Percentiles rank a stretch among this genome's conserved stretches.
These are phyloP conservation scores for Scedosporium boydii DNA, from an alignment of 2,329 filamentous ascomycete genomes.

Conservation along the genomic window DNA sequence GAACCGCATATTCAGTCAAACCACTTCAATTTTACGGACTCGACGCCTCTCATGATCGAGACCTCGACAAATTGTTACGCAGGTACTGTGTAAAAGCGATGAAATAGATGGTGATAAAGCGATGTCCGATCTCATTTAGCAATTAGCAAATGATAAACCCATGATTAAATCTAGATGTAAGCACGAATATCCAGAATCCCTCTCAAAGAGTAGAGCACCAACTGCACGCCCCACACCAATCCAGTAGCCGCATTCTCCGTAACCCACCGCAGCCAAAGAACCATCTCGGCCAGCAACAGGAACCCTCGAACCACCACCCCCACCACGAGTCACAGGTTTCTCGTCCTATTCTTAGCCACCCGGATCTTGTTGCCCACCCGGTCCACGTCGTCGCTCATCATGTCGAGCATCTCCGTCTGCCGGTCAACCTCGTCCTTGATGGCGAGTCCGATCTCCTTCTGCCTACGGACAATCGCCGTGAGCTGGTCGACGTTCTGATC, in stretches of 20 bases:
- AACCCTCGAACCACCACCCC: background rate
- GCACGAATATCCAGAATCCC: slow-evolving; percentile 1
- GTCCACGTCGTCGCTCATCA: slow-evolving; percentile 57
- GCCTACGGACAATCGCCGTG: slow-evolving; percentile 57
- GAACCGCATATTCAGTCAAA: too few relatives aligned
- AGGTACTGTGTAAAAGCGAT: background rate
- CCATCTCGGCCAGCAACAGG: background rate
- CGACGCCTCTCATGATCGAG: background rate
- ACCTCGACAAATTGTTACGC: background rate
- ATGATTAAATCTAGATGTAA: background rate
- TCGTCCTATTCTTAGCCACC: slow-evolving; percentile 63
- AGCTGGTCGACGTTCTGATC: slow-evolving; percentile 63
- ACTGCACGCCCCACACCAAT: slow-evolving; percentile 10
- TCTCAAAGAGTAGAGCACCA: slow-evolving; percentile 8
- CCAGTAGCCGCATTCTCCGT: slow-evolving; percentile 8
- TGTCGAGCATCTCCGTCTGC: slow-evolving; percentile 61
- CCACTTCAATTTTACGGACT: too few relatives aligned
- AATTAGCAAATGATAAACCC: background rate
- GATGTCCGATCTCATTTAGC: background rate
- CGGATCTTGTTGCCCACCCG: slow-evolving; percentile 58
- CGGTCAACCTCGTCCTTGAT: slow-evolving; percentile 65
- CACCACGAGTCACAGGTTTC: slow-evolving; percentile 44
- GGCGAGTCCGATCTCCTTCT: slow-evolving; percentile 68
- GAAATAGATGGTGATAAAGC: background rate
- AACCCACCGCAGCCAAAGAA: slow-evolving; percentile 9